Conservation (phyloP, 139 green algal species). For the Chlorella ohadii region DNA sequence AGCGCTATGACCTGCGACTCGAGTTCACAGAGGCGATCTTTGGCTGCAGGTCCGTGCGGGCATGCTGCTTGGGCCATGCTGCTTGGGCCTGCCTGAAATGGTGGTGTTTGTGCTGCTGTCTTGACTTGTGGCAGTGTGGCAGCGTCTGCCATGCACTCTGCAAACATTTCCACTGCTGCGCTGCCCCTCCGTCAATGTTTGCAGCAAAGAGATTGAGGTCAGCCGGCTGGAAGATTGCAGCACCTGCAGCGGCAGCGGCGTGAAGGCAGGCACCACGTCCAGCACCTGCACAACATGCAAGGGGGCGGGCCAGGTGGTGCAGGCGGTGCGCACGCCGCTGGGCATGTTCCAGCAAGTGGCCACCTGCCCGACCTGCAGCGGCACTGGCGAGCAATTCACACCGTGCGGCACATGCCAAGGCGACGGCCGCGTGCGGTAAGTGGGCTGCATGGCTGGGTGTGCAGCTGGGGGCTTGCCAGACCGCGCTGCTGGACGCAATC, state of each 20-base stretch:
- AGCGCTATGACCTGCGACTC: constrained; percentile 84
- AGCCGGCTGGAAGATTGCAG: constrained; percentile 80
- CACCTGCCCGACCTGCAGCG: constrained; percentile 82
- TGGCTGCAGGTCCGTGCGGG: constrained; percentile 60
- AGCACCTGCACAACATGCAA: constrained; percentile 87
- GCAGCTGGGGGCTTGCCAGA: no score
- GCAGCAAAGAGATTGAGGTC: constrained; percentile 90
- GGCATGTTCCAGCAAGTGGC: constrained; percentile 93
- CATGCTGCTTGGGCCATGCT: no score
- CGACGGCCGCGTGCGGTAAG: constrained; percentile 84
- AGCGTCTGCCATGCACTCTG: background rate
- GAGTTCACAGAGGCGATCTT: constrained; percentile 96
- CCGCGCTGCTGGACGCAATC: no score
- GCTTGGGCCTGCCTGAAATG: no score
- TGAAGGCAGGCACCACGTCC: constrained; percentile 88
- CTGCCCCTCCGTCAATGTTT: background rate
- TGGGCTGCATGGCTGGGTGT: background rate
- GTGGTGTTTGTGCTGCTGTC: no score
- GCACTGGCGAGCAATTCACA: constrained; percentile 74
- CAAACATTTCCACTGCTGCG: background rate
- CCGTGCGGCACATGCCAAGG: constrained; percentile 92
- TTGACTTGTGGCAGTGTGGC: no score
- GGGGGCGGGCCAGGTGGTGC: constrained; percentile 91
- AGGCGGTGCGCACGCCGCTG: constrained; percentile 90
- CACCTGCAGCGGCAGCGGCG: constrained; percentile 80